Percentiles rank a stretch among this genome's conserved stretches.
These are phyloP conservation scores for Aphanomyces euteiches DNA, from an alignment of 352 stramenopile genomes.

Conservation along the genomic window DNA sequence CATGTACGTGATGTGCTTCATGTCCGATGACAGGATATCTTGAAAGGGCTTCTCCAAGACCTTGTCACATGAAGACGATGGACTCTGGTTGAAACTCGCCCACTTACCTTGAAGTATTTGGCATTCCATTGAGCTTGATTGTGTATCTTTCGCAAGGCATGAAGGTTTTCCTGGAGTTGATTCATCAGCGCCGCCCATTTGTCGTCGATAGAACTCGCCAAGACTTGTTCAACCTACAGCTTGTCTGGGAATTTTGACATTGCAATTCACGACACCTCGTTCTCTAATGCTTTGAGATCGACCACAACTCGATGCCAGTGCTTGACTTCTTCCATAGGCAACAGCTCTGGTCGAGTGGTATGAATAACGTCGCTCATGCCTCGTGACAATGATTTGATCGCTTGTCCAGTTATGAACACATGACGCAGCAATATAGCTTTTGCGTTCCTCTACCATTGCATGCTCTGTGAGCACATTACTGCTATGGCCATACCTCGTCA, in stretches of 20 bases:
- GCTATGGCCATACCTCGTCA: too few relatives aligned
- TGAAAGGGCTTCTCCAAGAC: constrained; percentile 23
- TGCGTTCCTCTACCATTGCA: too few relatives aligned
- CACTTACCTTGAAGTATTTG: constrained; percentile 30
- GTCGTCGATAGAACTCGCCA: too few relatives aligned
- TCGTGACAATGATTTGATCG: constrained; percentile 3
- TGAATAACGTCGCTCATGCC: constrained; percentile 5
- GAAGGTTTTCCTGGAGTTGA: constrained; percentile 9
- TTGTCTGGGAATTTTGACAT: too few relatives aligned
- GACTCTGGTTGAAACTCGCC: too few relatives aligned
- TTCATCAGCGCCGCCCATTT: background rate
- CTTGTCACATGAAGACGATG: background rate
- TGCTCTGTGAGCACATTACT: too few relatives aligned
- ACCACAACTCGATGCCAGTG: constrained; percentile 18
- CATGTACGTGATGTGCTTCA: constrained; percentile 21
- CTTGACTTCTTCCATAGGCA: constrained; percentile 20
- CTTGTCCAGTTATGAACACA: constrained; percentile 24
- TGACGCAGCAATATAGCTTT: constrained; percentile 19
- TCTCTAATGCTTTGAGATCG: constrained; percentile 10
- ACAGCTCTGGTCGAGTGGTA: background rate
- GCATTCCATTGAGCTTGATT: constrained; percentile 29
- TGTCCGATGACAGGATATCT: constrained; percentile 17
- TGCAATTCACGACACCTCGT: background rate
- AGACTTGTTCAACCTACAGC: too few relatives aligned
- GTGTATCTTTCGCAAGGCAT: constrained; percentile 24